Base-by-base conservation (phyloP, 306 rosid species). In the Mucuna pruriens region DNA sequence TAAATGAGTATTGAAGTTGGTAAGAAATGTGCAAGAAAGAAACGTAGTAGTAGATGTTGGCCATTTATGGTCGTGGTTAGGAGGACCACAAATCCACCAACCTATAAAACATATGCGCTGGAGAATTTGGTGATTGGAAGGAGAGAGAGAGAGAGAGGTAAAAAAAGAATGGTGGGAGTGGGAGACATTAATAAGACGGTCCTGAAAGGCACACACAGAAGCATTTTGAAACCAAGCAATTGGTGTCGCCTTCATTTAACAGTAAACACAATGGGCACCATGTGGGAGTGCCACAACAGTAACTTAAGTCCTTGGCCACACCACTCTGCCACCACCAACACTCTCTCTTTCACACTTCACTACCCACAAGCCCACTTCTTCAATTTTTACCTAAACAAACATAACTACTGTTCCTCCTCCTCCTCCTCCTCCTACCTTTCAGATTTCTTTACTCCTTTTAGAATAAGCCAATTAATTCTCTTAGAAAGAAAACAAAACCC, bases 251-350 rank as follows among this genome's bases (percentile, higher is more conserved):
- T 82, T 89, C 89, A 81, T 38, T 78, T 85, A 71, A 70, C 73
- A 68, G 31, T 17, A 52, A 63, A 79, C 86, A 85, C 85, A 87
- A 87, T 84, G 92, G 92, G 80, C 81, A 83, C 71, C 87, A 78
- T 90, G 90, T 87, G 86, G 42, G 15, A 64, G 58, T 23, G 71
- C 55, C 68, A 42, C 31, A 82, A 81, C 80, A 77, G 79, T 76
- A 48, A 81, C 80, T 57, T 31, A 68, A 71, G 40, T 82, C 34
- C 78, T 74, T 62, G 42, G 72, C 86, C 84, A 85, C 54, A 38
- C 42, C 42, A 38, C 9, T 74, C 48, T 33, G 48, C 31, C 31
- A 25, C 29, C 52, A 57, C 31, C 38, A 72, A 71, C 55, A 39
- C 60, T 79, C 34, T 67, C 77, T 33, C 71, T 57, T 19, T 75